A percentile compares a stretch with the other conserved stretches of the same genome.
phyloP scores from a whole-genome alignment of 192 early-diverging fungal species.

The Coemansia aciculifera region DNA sequence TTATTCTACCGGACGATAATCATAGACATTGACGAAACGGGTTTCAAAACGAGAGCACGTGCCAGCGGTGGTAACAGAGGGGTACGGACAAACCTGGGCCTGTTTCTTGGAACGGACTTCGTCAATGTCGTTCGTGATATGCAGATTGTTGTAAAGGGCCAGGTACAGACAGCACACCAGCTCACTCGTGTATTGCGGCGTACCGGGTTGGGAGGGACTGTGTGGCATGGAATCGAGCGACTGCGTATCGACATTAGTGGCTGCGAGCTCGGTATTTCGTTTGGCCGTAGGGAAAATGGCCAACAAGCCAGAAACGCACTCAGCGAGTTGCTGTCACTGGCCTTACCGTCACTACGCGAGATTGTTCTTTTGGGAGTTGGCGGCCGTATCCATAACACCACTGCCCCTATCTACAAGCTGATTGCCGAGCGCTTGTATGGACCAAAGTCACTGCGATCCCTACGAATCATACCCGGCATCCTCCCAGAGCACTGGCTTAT shows the following conservation, averaged over 20 bases:
- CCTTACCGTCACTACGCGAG: neutral
- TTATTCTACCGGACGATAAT: neutral
- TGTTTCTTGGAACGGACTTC: neutral
- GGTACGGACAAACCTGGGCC: neutral
- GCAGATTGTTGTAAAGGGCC: neutral
- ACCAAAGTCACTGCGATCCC: neutral
- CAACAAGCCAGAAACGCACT: neutral
- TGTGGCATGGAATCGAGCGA: neutral
- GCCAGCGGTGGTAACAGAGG: neutral
- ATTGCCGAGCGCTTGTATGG: neutral
- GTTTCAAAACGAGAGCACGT: neutral
- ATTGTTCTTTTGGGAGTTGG: neutral
- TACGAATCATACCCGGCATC: neutral
- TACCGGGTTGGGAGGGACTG: neutral
- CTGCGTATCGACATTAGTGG: neutral
- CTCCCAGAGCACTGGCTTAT: neutral
- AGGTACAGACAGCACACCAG: neutral
- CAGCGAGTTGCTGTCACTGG: neutral
- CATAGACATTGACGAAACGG: neutral
- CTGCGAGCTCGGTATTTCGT: neutral
- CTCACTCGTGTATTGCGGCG: neutral
- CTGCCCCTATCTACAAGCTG: neutral
- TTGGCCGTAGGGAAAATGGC: neutral
- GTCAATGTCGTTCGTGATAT: neutral
- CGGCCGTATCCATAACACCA: neutral